Base-by-base conservation (phyloP, 1,284 basidiomycete species). In the Sutorius eximius region DNA sequence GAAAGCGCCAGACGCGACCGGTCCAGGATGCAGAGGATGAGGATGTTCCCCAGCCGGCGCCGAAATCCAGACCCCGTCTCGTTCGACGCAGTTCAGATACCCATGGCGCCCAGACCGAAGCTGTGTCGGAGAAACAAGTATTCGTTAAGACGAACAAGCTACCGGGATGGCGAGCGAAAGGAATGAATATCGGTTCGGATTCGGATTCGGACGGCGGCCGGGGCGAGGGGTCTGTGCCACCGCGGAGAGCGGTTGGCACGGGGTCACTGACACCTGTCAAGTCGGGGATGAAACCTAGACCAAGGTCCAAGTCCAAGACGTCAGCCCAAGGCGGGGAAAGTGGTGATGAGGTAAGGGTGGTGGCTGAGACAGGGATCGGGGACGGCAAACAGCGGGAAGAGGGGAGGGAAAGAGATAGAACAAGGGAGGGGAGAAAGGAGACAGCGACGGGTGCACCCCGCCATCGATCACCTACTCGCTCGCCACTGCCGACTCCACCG, bases 241-340 rank as follows among this genome's bases (percentile, higher is more conserved):
- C 64, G 20, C 57, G 66, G 30, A 63, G 47, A 44, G 2, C 42
- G 0, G 6, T 45, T 18, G 53, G 40, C 32, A 3, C 27, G 15
- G 52, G 33, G 16, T 56, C 55, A 2, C 20, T 0, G 41, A 67
- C 70, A 0, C 67, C 67, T 12, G 49, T 72, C 50, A 70, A 58
- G 40, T 69, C 67, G 2, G 57, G 59, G 12, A 71, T 72, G 70
- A 72, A 61, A 24, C 59, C 61, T 30, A 57, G 59, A 38, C 57
- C 57, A 8, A 64, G 49, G 15, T 55, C 65, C 1, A 53, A 47
- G 18, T 55, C 59, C 2, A 53, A 30, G 20, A n/a, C 16, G 37
- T 55, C 43, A 11, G 38, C 27, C 16, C 12, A 32, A 1, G 45
- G 22, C 3, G 45, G n/a, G 6, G 51, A 52, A 22, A 53, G 44